A percentile compares a stretch with the other conserved stretches of the same genome.
Conservation (phyloP, 768 basidiomycete genomes). For the Imleria badia region DNA sequence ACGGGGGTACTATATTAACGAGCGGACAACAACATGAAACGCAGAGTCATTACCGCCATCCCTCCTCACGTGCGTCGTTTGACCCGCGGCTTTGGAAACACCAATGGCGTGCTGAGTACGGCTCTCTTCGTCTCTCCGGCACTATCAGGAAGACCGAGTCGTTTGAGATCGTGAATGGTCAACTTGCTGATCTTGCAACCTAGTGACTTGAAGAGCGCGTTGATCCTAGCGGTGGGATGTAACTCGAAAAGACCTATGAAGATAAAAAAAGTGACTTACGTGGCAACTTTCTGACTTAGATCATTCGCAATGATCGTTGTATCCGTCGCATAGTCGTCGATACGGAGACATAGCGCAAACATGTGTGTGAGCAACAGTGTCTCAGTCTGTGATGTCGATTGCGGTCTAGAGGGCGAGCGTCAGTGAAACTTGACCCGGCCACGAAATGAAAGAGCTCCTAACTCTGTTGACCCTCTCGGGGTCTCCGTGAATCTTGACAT, state of each 20-base stretch:
- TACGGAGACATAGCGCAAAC: conserved; percentile 74
- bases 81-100: conserved; percentile 68
- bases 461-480: conserved; percentile 66
- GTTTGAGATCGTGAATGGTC: conserved; percentile 60
- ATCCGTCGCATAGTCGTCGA: conserved; percentile 79
- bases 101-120: conserved; percentile 69
- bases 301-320: conserved; percentile 68
- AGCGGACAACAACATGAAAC: background rate
- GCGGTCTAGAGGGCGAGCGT: conserved; percentile 32
- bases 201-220: conserved; percentile 72
- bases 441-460: conserved; percentile 14
- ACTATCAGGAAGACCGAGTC: conserved; percentile 63
- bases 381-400: conserved; percentile 66
- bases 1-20: background rate
- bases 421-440: background rate
- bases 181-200: conserved; percentile 72
- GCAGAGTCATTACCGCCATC: background rate
- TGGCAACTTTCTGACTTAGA: conserved; percentile 58
- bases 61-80: conserved; percentile 32
- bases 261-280: conserved; percentile 49
- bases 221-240: conserved; percentile 43
- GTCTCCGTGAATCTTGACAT: conserved; percentile 80
- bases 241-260: background rate
- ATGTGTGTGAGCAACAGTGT: conserved; percentile 74
- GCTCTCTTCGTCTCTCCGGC: conserved; percentile 70